Base-by-base conservation (phyloP, 345 rosid species). In the Bruguiera parviflora region DNA sequence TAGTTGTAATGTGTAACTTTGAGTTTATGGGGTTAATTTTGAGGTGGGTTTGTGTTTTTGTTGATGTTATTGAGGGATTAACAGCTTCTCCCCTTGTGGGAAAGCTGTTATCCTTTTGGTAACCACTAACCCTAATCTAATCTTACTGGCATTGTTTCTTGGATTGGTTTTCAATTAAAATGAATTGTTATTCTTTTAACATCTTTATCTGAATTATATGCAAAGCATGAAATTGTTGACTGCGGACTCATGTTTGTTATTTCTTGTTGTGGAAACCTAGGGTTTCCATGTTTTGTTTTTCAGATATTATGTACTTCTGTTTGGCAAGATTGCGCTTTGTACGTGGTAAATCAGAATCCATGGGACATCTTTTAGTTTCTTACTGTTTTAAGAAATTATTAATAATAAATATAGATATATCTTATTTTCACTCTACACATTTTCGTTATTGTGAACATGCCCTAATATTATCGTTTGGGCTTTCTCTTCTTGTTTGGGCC, bases 81-180 rank as follows among this genome's bases (percentile, higher is more conserved):
- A 32, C 9, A 24, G 51, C 68, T 68, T 64, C 47, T 57, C 29
- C 63, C 67, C 16, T 63, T 22, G 35, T 29, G 8, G 9, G 52
- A 3, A 69, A 66, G 67, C 61, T 60, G 8, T 57, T 24, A 22
- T 39, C 53, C 63, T 71, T 61, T 67, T 61, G 73, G 47, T 43
- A 43, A 43, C 49, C 49, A 43, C 18, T 63, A 73, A 78, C 89
- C 92, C 92, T 86, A 86, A 81, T 68, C 65, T 56, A 32, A 61
- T 75, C 63, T 53, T 69, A 18, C 52, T 24, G n/a, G 63, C 68
- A 69, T 60, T 66, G 56, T 65, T 71, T 76, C 52, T 43, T 67
- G 72, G 61, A 65, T 61, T 67, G 59, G 25, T 77, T 72, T 79
- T 70, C 70, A 55, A 72, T 57, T 53, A 33, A 24, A 69, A 59